A percentile compares a stretch with the other conserved stretches of the same genome.
Evolutionary conservation across 345 rosid genomes (phyloP).

Genomic region (Gossypium turneri): DNA sequence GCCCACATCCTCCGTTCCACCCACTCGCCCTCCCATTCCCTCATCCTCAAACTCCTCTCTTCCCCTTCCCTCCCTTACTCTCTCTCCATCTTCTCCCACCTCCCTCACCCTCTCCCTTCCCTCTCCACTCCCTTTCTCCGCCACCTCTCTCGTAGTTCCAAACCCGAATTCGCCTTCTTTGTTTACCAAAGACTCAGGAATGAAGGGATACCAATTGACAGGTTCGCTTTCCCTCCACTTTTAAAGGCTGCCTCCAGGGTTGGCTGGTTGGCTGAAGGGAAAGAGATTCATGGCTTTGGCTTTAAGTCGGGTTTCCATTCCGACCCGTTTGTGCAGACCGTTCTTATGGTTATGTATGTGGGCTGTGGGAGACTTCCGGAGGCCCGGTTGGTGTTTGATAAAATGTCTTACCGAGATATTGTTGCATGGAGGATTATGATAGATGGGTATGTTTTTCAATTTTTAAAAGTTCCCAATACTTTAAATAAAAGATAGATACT

Average conservation of each 20-base stretch:
- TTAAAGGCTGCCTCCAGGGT: slow-evolving; percentile 40
- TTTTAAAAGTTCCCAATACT: not conserved
- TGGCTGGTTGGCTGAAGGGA: slow-evolving; percentile 45
- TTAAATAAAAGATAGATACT: not conserved
- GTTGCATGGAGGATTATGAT: slow-evolving; percentile 62
- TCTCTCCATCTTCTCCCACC: slow-evolving; percentile 42
- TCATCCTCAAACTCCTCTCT: slow-evolving; percentile 34
- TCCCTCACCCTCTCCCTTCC: slow-evolving; percentile 20
- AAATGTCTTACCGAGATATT: slow-evolving; percentile 46
- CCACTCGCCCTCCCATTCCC: slow-evolving; percentile 20
- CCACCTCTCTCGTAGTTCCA: slow-evolving; percentile 30
- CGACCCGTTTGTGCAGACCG: slow-evolving; percentile 59
- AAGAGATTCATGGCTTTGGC: slow-evolving; percentile 51
- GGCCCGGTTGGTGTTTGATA: slow-evolving; percentile 54
- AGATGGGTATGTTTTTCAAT: slow-evolving; percentile 36
- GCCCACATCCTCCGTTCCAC: slow-evolving; percentile 43
- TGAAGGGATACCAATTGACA: slow-evolving; percentile 33
- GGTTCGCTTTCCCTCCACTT: slow-evolving; percentile 45
- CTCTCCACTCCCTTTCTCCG: slow-evolving; percentile 43
- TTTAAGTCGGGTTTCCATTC: slow-evolving; percentile 40
- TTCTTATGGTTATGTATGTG: slow-evolving; percentile 37
- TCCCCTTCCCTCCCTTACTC: slow-evolving; percentile 42
- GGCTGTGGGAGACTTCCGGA: slow-evolving; percentile 32
- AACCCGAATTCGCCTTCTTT: slow-evolving; percentile 27
- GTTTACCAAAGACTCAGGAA: slow-evolving; percentile 33